Percentiles rank a stretch among this genome's conserved stretches.
Evolutionary conservation across 2,329 filamentous ascomycete species (phyloP).

Genomic region (Exophiala oligosperma): DNA sequence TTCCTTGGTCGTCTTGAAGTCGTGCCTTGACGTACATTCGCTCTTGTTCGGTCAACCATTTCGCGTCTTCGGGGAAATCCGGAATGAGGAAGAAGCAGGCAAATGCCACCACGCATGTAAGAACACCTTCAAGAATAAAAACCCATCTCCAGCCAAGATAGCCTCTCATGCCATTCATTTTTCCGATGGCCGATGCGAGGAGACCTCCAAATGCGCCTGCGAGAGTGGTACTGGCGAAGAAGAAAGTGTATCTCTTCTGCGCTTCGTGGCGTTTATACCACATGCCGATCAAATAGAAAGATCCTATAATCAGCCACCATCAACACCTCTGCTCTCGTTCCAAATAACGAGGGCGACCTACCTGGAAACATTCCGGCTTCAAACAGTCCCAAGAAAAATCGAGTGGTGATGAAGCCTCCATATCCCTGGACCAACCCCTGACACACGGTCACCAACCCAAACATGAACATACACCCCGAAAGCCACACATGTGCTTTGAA

Average conservation of each 20-base stretch:
- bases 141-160: constrained; percentile 59
- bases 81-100: constrained; percentile 70
- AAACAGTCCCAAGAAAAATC: constrained; percentile 82
- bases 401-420: constrained; percentile 70
- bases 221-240: constrained; percentile 73
- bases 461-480: constrained; percentile 78
- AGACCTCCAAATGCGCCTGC: constrained; percentile 65
- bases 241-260: constrained; percentile 89
- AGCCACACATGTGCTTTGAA: constrained; percentile 71
- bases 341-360: constrained; percentile 2
- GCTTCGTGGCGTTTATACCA: constrained; percentile 88
- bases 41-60: constrained; percentile 72
- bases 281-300: constrained; percentile 45
- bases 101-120: constrained; percentile 63
- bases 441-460: constrained; percentile 71
- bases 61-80: constrained; percentile 72
- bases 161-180: constrained; percentile 55
- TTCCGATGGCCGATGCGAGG: constrained; percentile 59
- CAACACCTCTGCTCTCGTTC: constrained; percentile 1
- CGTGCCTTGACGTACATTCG: constrained; percentile 65
- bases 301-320: constrained; percentile 7
- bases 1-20: constrained; percentile 68
- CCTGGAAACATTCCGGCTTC: constrained; percentile 63
- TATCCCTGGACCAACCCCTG: constrained; percentile 81
- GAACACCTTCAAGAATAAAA: constrained; percentile 62